Base-by-base conservation (phyloP, 2,329 filamentous ascomycete species). In the Chalaropsis thielavioides region DNA sequence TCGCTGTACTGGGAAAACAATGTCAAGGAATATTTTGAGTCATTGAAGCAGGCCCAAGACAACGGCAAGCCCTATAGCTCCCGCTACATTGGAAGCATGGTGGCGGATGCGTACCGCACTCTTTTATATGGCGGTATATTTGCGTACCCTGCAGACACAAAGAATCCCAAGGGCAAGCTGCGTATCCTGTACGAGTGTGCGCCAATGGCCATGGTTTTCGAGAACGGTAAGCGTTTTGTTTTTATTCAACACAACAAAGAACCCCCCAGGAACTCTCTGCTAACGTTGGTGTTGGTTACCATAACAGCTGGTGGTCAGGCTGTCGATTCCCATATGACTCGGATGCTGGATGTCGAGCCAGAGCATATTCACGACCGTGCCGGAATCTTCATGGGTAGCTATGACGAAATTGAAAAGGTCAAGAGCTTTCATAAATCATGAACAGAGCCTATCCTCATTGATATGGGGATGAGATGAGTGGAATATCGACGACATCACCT, bases 161-260 rank as follows among this genome's bases (percentile, higher is more conserved):
- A 99, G 86, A 95, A 88, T 73, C 90, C 92, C 69, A 99, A 97
- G 84, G 94, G 94, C 70, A 99, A 99, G 81, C 83, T 99, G 70
- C 84, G 94, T 69, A 99, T 99, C 70, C 75, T 99, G 71, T 99
- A 99, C 77, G 94, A 99, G 80, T 99, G 94, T 74, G 94, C 94
- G 15, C 94, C 94, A 46, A 99, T 99, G 94, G 94, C 94, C 27
- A 89, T 97, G 87, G 84, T 99, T 6, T 97, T 99, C 75, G 94
- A 99, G 78, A 96, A 99, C 77, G 94, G 89, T 92, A 76, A 77
- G 86, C 79, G 6, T 51, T 15, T n/a, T 46, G 27, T 49, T 44
- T 44, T 22, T 1, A 1, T 8, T 27, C 19, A 22, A 22, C 19
- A 46, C 43, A 15, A 44, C 13, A 17, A 22, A 62, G 31, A 22